Conservation (phyloP, 352 stramenopile species). For the Phytophthora hybrid region DNA sequence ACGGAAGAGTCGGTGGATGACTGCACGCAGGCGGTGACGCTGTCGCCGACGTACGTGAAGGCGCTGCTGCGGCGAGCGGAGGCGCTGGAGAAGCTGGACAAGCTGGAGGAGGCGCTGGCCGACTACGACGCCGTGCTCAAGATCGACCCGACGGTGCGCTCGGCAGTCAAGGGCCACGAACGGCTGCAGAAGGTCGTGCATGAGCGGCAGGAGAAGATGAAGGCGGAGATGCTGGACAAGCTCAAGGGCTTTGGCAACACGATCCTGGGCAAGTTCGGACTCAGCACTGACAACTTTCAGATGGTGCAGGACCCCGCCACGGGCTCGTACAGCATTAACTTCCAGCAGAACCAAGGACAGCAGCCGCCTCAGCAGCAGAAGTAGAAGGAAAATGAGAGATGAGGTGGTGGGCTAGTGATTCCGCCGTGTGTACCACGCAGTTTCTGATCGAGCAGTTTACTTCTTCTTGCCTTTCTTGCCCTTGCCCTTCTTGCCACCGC, state of each 20-base stretch:
- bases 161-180: slow-evolving; percentile 61
- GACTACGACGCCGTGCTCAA: slow-evolving; percentile 93
- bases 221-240: slow-evolving; percentile 97
- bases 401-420: neutral
- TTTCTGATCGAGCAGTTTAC: slow-evolving; percentile 8
- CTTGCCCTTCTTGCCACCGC: slow-evolving; percentile 23
- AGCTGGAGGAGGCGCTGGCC: slow-evolving; percentile 93
- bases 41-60: slow-evolving; percentile 98
- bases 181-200: slow-evolving; percentile 92
- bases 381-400: slow-evolving; percentile 20
- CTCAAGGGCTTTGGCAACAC: slow-evolving; percentile 99
- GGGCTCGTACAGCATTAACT: slow-evolving; percentile 98
- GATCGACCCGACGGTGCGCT: slow-evolving; percentile 88
- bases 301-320: slow-evolving; percentile 97
- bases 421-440: slow-evolving; percentile 8
- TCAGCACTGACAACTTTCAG: slow-evolving; percentile 99
- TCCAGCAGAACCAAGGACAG: slow-evolving; percentile 68
- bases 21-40: slow-evolving; percentile 93
- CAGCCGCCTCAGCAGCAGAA: slow-evolving; percentile 18
- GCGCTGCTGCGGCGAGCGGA: slow-evolving; percentile 92
- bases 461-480: slow-evolving; percentile 51
- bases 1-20: slow-evolving; percentile 94
- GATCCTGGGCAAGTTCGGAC: slow-evolving; percentile 98
- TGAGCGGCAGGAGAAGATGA: slow-evolving; percentile 98
- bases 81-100: slow-evolving; percentile 93